These are phyloP conservation scores for Colletotrichum trifolii DNA, from an alignment of 2,329 filamentous ascomycete species.

Conservation along the genomic window DNA sequence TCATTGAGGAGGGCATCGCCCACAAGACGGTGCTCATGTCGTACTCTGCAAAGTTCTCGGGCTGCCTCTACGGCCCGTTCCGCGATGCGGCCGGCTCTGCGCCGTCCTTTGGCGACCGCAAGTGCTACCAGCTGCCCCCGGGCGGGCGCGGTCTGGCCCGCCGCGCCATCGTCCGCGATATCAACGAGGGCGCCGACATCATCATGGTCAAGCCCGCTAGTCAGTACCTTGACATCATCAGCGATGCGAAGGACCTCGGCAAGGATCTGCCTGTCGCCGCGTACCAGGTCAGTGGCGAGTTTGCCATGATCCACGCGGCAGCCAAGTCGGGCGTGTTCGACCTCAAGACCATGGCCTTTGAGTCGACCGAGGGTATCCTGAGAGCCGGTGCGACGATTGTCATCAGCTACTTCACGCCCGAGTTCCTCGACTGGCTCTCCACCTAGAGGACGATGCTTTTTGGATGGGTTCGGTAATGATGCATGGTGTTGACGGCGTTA, in stretches of 20 bases:
- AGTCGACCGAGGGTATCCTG: conserved; percentile 92
- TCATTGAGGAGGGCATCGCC: conserved; percentile 93
- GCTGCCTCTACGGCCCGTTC: conserved; percentile 96
- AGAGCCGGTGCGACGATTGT: conserved; percentile 93
- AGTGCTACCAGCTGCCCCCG: conserved; percentile 96
- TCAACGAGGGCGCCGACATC: conserved; percentile 93
- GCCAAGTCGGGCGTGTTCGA: conserved; percentile 98
- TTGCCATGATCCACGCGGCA: conserved; percentile 95
- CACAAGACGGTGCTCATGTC: conserved; percentile 96
- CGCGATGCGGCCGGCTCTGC: conserved; percentile 92
- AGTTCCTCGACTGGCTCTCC: conserved; percentile 75
- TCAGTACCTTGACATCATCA: conserved; percentile 97
- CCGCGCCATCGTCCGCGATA: conserved; percentile 89
- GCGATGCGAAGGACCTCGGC: conserved; percentile 93
- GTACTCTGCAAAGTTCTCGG: conserved; percentile 97
- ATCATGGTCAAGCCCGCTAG: conserved; percentile 99
- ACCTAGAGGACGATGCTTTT: conserved; percentile 46
- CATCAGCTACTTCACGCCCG: conserved; percentile 93
- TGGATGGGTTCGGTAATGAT: conserved; percentile 7
- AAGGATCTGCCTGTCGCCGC: conserved; percentile 92
- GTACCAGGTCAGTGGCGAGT: conserved; percentile 97
- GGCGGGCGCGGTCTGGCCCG: conserved; percentile 92
- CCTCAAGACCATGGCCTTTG: conserved; percentile 92
- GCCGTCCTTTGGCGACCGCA: conserved; percentile 92
- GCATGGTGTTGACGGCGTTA: conserved; percentile 31